phyloP scores from a whole-genome alignment of 2,329 filamentous ascomycete species.

The Aspergillus persii region DNA sequence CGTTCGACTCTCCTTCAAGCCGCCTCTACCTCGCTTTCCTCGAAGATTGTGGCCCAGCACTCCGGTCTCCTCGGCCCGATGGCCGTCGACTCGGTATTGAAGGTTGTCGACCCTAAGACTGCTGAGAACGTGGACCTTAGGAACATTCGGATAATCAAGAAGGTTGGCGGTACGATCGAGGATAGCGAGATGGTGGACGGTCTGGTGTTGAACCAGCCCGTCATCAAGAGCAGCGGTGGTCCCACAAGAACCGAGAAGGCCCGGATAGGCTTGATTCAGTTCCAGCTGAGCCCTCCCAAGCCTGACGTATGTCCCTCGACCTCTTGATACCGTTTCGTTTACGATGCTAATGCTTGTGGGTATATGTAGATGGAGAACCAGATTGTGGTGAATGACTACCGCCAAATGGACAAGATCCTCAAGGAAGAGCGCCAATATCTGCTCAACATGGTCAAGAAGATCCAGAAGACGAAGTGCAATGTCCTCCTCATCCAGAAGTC shows the following conservation, averaged over 20 bases:
- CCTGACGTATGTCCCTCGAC: constrained; percentile 68
- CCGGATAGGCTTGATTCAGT: constrained; percentile 93
- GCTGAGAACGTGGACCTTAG: constrained; percentile 95
- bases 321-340: not conserved
- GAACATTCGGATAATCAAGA: constrained; percentile 97
- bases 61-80: constrained; percentile 93
- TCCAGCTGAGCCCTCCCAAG: constrained; percentile 97
- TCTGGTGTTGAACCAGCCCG: constrained; percentile 84
- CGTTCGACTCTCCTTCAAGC: constrained; percentile 90
- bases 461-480: constrained; percentile 99
- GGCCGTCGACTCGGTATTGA: constrained; percentile 94
- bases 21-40: constrained; percentile 93
- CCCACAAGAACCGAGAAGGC: constrained; percentile 96
- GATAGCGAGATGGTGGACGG: constrained; percentile 97
- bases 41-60: constrained; percentile 98
- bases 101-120: constrained; percentile 92
- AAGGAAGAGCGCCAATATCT: constrained; percentile 99
- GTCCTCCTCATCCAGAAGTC: constrained; percentile 98
- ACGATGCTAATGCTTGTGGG: constrained; percentile 17
- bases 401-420: constrained; percentile 99
- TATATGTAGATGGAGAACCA: constrained; percentile 88
- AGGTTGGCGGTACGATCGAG: constrained; percentile 95
- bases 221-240: constrained; percentile 89
- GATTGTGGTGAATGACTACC: constrained; percentile 98
- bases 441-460: constrained; percentile 99